phyloP scores from a whole-genome alignment of 139 green algal species.

The Zygnema circumcarinatum region DNA sequence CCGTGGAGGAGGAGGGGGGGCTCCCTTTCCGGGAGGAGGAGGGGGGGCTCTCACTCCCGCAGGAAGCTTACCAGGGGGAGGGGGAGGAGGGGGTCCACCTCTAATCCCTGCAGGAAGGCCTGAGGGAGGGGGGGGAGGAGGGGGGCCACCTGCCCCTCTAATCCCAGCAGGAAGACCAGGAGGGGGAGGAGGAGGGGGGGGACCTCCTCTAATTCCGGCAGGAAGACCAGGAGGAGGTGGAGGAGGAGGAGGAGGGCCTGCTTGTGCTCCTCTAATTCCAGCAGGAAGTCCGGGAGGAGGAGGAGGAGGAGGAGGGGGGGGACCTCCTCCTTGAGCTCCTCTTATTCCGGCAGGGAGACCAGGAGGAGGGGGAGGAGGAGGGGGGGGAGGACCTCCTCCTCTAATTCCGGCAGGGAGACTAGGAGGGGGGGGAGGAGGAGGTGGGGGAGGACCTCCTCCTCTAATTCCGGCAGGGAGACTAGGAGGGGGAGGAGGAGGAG shows the following conservation, averaged over 20 bases:
- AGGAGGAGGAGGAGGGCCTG: slow-evolving; percentile 26
- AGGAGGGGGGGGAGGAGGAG: slow-evolving; percentile 47
- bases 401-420: not conserved
- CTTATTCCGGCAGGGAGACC: not conserved
- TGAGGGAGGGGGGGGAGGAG: slow-evolving; percentile 21
- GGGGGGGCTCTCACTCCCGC: slow-evolving; percentile 14
- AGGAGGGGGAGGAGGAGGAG: slow-evolving; percentile 19
- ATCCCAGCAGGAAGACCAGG: slow-evolving; percentile 25
- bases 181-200: slow-evolving; percentile 30
- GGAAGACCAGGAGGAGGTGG: slow-evolving; percentile 42
- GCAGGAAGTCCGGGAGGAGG: slow-evolving; percentile 21
- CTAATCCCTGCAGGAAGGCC: slow-evolving; percentile 1
- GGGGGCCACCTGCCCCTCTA: slow-evolving; percentile 11
- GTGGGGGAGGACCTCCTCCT: slow-evolving; percentile 30
- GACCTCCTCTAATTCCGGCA: slow-evolving; percentile 12
- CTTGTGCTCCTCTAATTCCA: not conserved
- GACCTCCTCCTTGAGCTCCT: not conserved
- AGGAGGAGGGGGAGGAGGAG: slow-evolving; percentile 43
- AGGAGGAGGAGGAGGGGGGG: slow-evolving; percentile 53
- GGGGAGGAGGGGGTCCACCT: slow-evolving; percentile 36
- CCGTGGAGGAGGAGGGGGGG: slow-evolving; percentile 35
- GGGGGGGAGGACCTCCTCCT: slow-evolving; percentile 24
- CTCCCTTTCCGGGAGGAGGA: slow-evolving; percentile 30
- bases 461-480: slow-evolving; percentile 11
- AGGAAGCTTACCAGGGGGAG: slow-evolving; percentile 24